Conservation (phyloP, 2,329 filamentous ascomycete species). For the Cylindrodendrum hubeiense region DNA sequence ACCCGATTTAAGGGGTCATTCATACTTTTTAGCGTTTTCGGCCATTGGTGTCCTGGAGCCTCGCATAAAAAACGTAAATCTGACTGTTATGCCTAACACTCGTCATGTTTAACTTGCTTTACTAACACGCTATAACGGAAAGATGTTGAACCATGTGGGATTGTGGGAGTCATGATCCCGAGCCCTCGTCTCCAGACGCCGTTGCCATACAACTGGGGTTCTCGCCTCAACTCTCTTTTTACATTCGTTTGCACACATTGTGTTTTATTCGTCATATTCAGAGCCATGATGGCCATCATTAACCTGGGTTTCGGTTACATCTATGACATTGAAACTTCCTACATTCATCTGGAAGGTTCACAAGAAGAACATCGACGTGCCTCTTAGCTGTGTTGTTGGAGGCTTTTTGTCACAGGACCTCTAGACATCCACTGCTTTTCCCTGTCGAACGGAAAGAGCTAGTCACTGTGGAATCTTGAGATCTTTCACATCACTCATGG, state of each 20-base stretch:
- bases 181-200: not conserved
- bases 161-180: not conserved
- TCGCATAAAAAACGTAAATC: constrained; percentile 4
- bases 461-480: not conserved
- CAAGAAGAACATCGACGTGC: not conserved
- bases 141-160: not conserved
- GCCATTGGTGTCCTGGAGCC: constrained; percentile 9
- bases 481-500: constrained; percentile 1
- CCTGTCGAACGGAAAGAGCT: not conserved
- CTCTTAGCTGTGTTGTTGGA: not conserved
- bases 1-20: not conserved
- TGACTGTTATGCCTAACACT: too few species aligned
- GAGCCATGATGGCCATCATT: not conserved
- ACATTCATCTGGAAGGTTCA: not conserved
- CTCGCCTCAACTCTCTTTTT: not conserved
- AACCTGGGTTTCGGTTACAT: not conserved
- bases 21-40: constrained; percentile 8
- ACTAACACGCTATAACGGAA: not conserved
- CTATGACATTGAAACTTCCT: not conserved
- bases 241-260: not conserved
- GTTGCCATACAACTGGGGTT: not conserved
- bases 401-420: not conserved
- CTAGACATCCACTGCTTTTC: not conserved
- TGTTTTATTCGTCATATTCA: not conserved
- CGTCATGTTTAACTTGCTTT: not conserved